phyloP scores from a whole-genome alignment of 129 eudicot species.

The Artemisia tridentata region DNA sequence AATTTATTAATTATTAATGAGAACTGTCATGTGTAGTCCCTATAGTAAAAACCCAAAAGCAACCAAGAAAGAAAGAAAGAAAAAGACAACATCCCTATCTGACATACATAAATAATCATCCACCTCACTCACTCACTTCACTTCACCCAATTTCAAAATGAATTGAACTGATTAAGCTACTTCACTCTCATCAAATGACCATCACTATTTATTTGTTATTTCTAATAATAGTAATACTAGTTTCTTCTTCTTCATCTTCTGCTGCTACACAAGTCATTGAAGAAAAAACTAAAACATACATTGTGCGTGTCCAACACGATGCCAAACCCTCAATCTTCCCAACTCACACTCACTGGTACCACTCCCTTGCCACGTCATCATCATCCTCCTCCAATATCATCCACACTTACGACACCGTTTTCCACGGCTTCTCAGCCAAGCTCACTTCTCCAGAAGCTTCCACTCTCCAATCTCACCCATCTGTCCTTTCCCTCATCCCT shows the following conservation, averaged over 20 bases:
- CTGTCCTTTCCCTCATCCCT: constrained; percentile 60
- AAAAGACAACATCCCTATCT: constrained; percentile 2
- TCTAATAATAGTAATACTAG: background rate
- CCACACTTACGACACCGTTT: constrained; percentile 71
- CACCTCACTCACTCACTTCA: constrained; percentile 5
- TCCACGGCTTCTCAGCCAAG: constrained; percentile 82
- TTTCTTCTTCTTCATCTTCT: background rate
- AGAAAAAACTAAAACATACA: constrained; percentile 34
- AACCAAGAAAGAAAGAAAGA: background rate
- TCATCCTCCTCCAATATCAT: constrained; percentile 29
- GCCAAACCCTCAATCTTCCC: constrained; percentile 82
- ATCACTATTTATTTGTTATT: background rate
- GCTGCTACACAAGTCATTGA: no score
- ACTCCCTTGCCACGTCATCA: constrained; percentile 46
- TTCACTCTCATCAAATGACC: background rate
- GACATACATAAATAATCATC: background rate
- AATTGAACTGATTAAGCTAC: no score
- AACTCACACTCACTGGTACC: constrained; percentile 85
- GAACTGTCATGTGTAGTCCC: no score
- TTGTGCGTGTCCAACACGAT: constrained; percentile 59
- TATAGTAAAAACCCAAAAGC: no score
- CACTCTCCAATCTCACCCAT: constrained; percentile 36
- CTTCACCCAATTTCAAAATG: background rate
- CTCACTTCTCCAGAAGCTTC: constrained; percentile 49
- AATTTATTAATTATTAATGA: no score